Evolutionary conservation across 108 stramenopile species (phyloP), one percentile per base, ranked within the genome.

Genomic region (Cylindrotheca closterium): DNA sequence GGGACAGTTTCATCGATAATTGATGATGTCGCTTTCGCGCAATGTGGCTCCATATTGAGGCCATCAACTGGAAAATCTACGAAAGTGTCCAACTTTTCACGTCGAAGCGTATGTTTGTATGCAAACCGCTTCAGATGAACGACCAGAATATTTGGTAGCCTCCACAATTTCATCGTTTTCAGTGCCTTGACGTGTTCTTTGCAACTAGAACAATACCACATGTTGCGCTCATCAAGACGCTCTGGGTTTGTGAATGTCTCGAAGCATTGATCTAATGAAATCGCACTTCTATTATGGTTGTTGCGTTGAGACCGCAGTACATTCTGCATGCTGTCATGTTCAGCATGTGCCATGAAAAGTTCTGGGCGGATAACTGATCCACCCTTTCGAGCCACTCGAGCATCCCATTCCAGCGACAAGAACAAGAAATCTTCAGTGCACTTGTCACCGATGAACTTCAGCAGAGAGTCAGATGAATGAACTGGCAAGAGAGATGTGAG

Each of bases 51-150:
- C 86, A 92, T 84, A 50, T 92, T 84, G 31, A 92, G 64, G 8
- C 84, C 84, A 55, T 81, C 78, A 4, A 96, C 48, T 17, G 97
- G 96, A 58, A 96, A 99, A 63, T 91, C 75, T 21, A 99, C 96
- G 8, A 93, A 73, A 0, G 92, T 90, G 12, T 91, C 89, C 22
- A 98, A 71, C 63, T 99, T 99, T 63, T 92, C 85, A 19, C 95
- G 81, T 3, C 87, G 78, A 12, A 87, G 47, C 10, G 69, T 83
- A 54, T 94, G 70, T 23, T 74, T 72, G 71, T 88, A 96, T 50
- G 94, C 88, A 69, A 99, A 99, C 17, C 98, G 85, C 80, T 99
- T 99, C 64, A 99, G 75, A 63, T 98, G 96, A 5, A 99, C 69
- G 33, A 98, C 91, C 15, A 99, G 70, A 21, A 99, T 83, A 50